Base-by-base conservation (phyloP, 495 filamentous ascomycete genomes). In the Tirmania nivea region DNA sequence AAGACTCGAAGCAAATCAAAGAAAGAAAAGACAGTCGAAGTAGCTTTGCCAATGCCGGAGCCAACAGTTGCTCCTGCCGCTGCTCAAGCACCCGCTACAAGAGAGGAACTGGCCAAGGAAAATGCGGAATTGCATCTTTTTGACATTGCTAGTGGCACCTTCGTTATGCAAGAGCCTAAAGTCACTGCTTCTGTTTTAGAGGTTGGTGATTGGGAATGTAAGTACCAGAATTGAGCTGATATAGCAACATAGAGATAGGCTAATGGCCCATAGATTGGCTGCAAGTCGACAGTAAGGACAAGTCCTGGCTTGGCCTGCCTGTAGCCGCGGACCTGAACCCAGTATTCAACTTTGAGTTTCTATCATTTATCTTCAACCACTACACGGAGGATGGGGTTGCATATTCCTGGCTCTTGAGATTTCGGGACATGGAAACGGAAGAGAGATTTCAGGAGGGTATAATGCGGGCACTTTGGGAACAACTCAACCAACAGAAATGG, bases 321-420 rank as follows among this genome's bases (percentile, higher is more conserved):
- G 78, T 97, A 16, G 70, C 84, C 25, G 79, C 81, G 6, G 92
- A 96, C 59, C 83, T 96, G 63, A 97, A 97, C 61, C 92, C 90
- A 0, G 90, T 97, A 35, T 97, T 97, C 73, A 96, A 95, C 69
- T 96, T 94, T 57, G 90, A 96, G 67, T 95, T 85, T 58, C 72
- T 94, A 17, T 95, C 90, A 2, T 95, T 96, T 68, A 95, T 97
- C 63, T 97, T 97, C 74, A 96, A 96, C 63, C 86, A 94, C 62
- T 96, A 93, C 62, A 72, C 79, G 8, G 75, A 80, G 14, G 84
- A 94, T 67, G 86, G 88, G 3, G 81, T 83, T 9, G 89, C 90
- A 8, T 94, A 86, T 65, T 96, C 92, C 0, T 97, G 92, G 90
- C 77, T 97, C 5, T 69, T 97, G 34, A 78, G 88, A 25, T 97